Evolutionary conservation across 2,329 filamentous ascomycete genomes (phyloP), one percentile per base, ranked within the genome.

Genomic region (Colletotrichum tropicicola): DNA sequence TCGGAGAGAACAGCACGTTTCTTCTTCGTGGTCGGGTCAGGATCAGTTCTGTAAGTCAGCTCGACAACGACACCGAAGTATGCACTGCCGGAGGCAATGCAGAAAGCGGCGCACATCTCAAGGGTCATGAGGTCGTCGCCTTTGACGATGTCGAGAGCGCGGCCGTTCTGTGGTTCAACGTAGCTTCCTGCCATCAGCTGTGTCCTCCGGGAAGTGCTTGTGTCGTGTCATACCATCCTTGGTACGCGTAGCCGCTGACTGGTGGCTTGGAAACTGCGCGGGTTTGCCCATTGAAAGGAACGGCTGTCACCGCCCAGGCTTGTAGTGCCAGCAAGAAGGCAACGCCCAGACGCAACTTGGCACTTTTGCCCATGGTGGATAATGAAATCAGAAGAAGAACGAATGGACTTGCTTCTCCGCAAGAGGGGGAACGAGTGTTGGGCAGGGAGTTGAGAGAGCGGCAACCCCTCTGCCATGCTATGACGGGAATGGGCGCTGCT

Each of bases 101-200:
- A 78, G 47, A 73, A 75, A 2, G 59, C 32, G 0, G 73, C 72
- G 41, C 75, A 77, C 7, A 59, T 69, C 19, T 78, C 76, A 6
- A 79, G 73, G 0, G 74, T 75, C 77, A 79, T 78, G 41, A 59
- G 67, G 27, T 77, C 72, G 19, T 72, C 64, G 2, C 75, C 68
- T 2, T 66, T 68, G 15, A 71, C 72, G 13, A 69, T 67, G 3
- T 56, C 68, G 5, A 80, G 70, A 1, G 78, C 75, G 1, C 78
- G 73, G 5, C 65, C 63, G 21, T 68, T 64, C 5, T 66, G 70
- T 0, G 73, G 73, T 37, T 80, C 78, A 0, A 73, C 72, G 68
- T 73, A 80, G 59, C 79, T 55, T 35, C 4, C 23, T 9, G 28
- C 5, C 17, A 23, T 60, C 10, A 43, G 56, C 9, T 35, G 17